Conservation (phyloP, 1,139 yeast species). For the Debaryomyces sp. region DNA sequence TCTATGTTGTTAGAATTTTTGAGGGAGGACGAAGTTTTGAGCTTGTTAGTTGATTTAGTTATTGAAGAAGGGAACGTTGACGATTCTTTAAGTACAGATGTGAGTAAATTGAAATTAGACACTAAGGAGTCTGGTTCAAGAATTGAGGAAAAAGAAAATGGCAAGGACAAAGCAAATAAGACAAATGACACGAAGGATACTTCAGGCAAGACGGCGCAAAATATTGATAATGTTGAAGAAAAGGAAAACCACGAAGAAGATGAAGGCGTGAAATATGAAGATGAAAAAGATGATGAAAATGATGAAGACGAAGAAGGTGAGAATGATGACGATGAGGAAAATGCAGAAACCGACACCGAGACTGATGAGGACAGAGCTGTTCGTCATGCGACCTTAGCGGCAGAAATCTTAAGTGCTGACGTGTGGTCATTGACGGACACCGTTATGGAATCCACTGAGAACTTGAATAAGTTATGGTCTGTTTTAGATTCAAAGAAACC, state of each 20-base stretch:
- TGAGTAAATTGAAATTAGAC: constrained; percentile 9
- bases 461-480: constrained; percentile 76
- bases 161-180: constrained; percentile 5
- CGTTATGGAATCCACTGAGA: constrained; percentile 72
- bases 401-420: constrained; percentile 89
- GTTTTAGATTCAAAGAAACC: constrained; percentile 62
- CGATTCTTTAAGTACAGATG: constrained; percentile 11
- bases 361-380: constrained; percentile 56
- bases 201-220: constrained; percentile 5
- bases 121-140: constrained; percentile 8
- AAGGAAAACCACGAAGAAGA: constrained; percentile 13
- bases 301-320: constrained; percentile 14
- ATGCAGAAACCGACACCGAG: constrained; percentile 27
- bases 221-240: constrained; percentile 14
- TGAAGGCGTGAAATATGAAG: constrained; percentile 16
- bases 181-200: constrained; percentile 9
- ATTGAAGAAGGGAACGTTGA: constrained; percentile 44
- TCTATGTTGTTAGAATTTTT: constrained; percentile 79
- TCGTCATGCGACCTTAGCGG: constrained; percentile 82
- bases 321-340: constrained; percentile 18
- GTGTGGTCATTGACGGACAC: constrained; percentile 95
- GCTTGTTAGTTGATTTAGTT: constrained; percentile 67
- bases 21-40: constrained; percentile 70
- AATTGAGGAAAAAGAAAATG: constrained; percentile 3
- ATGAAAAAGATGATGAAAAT: constrained; percentile 15